Evolutionary conservation across 116 monocot genomes (phyloP).

Genomic region (Papilionanthe hybrid): DNA sequence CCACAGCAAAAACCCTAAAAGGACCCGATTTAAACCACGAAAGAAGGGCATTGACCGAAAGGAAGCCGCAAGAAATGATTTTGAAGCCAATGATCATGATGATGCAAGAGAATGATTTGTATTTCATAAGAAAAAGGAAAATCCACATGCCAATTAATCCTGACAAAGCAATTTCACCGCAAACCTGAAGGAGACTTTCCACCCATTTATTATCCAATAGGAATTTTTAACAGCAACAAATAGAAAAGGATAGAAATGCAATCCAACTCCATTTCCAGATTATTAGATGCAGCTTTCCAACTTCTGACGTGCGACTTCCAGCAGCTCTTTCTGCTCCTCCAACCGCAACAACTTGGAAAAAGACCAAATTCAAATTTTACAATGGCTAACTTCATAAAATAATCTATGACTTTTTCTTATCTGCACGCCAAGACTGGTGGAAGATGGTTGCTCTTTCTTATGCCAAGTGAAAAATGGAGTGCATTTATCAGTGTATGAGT

Average conservation of each 20-base stretch:
- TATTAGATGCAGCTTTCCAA: neutral
- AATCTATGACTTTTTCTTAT: neutral
- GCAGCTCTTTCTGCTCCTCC: neutral
- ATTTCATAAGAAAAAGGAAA: constrained; percentile 6
- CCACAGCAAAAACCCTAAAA: neutral
- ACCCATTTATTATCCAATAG: constrained; percentile 2
- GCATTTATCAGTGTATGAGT: neutral
- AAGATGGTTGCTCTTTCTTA: neutral
- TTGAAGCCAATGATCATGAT: neutral
- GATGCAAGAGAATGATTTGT: neutral
- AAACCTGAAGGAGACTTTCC: constrained; percentile 15
- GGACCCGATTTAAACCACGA: constrained; percentile 5
- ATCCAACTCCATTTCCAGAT: constrained; percentile 2
- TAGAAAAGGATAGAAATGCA: neutral
- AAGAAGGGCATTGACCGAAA: neutral
- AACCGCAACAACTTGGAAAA: neutral
- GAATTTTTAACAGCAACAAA: neutral
- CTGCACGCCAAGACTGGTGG: no score
- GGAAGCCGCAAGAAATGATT: neutral
- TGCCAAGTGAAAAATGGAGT: neutral
- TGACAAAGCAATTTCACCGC: constrained; percentile 6
- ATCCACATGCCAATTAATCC: neutral
- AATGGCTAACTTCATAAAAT: neutral
- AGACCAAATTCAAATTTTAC: neutral
- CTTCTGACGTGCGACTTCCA: neutral